Percentiles rank a stretch among this genome's conserved stretches.
phyloP scores from a whole-genome alignment of 345 rosid species.

The Citrus maxima region DNA sequence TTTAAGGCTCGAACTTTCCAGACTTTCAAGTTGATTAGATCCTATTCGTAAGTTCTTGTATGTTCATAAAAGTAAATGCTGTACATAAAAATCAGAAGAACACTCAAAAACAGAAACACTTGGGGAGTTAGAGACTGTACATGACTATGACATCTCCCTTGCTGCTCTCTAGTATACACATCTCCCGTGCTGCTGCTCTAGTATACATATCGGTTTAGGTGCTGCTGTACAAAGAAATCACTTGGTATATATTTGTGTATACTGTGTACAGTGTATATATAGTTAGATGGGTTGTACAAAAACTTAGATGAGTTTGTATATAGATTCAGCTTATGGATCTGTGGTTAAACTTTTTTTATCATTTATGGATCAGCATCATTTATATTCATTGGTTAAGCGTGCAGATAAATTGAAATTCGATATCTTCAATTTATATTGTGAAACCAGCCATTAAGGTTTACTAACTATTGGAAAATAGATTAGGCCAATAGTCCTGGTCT shows the following conservation, averaged over 20 bases:
- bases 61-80: slow-evolving; percentile 14
- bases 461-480: too few relatives aligned
- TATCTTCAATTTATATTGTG: too few relatives aligned
- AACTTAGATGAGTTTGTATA: slow-evolving; percentile 14
- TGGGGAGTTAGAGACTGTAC: slow-evolving; percentile 14
- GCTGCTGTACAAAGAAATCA: slow-evolving; percentile 11
- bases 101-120: neutral
- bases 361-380: too few relatives aligned
- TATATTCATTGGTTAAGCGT: too few relatives aligned
- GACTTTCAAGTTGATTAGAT: slow-evolving; percentile 43
- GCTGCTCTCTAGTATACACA: neutral
- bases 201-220: neutral
- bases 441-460: too few relatives aligned
- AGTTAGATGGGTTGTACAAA: slow-evolving; percentile 22
- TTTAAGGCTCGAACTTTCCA: slow-evolving; percentile 47
- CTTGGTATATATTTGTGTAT: slow-evolving; percentile 11
- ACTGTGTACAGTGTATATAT: slow-evolving; percentile 20
- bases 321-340: slow-evolving; percentile 1
- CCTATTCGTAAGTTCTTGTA: slow-evolving; percentile 30
- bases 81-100: slow-evolving; percentile 18
- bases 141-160: neutral
- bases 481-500: too few relatives aligned
- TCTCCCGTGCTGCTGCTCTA: neutral
- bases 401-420: too few relatives aligned
- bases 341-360: too few relatives aligned